These are phyloP conservation scores for Yamagishiella unicocca DNA, from an alignment of 139 green algal species.

Conservation along the genomic window DNA sequence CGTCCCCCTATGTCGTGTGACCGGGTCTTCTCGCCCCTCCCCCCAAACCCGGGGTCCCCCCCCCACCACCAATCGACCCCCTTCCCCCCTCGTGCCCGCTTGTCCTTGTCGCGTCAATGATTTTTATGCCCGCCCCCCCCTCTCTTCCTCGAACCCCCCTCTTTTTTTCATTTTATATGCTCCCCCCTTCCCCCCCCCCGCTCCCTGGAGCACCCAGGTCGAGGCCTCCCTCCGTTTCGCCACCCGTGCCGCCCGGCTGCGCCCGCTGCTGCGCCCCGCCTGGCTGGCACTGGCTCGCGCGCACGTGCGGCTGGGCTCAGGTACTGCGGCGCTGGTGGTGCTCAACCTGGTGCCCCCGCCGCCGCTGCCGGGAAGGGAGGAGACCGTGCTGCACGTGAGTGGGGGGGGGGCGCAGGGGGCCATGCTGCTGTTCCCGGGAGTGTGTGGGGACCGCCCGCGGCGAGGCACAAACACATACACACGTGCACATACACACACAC, in stretches of 20 bases:
- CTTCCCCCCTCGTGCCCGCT: too few species aligned
- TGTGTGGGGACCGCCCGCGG: too few species aligned
- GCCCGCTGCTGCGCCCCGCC: constrained; percentile 50
- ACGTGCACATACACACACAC: too few species aligned
- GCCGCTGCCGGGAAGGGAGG: constrained; percentile 47
- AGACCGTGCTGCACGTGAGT: constrained; percentile 56
- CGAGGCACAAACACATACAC: too few species aligned
- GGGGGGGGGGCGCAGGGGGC: not conserved
- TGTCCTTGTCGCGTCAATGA: too few species aligned
- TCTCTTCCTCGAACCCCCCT: not conserved
- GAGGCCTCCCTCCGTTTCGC: constrained; percentile 49
- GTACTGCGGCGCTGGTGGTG: constrained; percentile 51
- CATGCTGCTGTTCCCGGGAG: too few species aligned
- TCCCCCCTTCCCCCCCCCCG: not conserved
- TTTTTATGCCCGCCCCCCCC: not conserved
- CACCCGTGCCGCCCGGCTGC: constrained; percentile 35
- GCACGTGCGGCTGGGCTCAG: constrained; percentile 47
- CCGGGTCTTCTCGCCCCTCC: too few species aligned
- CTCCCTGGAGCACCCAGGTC: not conserved
- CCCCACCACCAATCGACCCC: too few species aligned
- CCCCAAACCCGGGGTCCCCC: too few species aligned
- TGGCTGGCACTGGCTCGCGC: constrained; percentile 68
- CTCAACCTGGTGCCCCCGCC: constrained; percentile 70
- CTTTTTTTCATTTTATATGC: not conserved
- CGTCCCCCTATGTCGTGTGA: too few species aligned